These are phyloP conservation scores for Populus euphratica DNA, from an alignment of 345 rosid genomes.

Conservation along the genomic window DNA sequence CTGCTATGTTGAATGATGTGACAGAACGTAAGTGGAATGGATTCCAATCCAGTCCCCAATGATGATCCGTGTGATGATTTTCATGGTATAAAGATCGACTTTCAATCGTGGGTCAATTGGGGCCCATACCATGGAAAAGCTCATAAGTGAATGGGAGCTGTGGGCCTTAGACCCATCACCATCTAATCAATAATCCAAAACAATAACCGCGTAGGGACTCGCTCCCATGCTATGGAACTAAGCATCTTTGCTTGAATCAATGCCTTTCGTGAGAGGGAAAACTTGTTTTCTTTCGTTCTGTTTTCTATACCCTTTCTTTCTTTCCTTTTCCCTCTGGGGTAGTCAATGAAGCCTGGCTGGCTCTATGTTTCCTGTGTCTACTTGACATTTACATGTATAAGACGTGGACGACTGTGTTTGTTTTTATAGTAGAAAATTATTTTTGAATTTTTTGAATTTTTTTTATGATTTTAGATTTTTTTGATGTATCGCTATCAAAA, in stretches of 20 bases:
- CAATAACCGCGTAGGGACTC: not conserved
- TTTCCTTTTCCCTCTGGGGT: no score
- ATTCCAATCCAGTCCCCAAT: no score
- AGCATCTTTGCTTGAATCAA: not conserved
- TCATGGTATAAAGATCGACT: not conserved
- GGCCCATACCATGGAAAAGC: not conserved
- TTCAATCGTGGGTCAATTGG: not conserved
- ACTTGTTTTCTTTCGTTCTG: no score
- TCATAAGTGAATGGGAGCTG: not conserved
- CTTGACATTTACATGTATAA: not conserved
- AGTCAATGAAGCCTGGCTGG: no score
- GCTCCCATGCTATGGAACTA: not conserved
- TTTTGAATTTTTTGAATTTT: no score
- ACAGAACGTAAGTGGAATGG: no score
- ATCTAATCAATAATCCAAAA: not conserved
- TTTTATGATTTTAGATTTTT: no score
- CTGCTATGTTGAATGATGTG: no score
- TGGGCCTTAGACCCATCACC: not conserved
- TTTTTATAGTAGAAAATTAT: no score
- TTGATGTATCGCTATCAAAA: no score
- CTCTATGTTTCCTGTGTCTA: not conserved
- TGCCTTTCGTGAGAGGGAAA: not conserved
- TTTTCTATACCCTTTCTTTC: no score
- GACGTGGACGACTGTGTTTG: not conserved
- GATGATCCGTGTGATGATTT: not conserved